Evolutionary conservation across 257 asterid genomes (phyloP), one percentile per base, ranked within the genome.

Genomic region (Jacaranda copaia): DNA sequence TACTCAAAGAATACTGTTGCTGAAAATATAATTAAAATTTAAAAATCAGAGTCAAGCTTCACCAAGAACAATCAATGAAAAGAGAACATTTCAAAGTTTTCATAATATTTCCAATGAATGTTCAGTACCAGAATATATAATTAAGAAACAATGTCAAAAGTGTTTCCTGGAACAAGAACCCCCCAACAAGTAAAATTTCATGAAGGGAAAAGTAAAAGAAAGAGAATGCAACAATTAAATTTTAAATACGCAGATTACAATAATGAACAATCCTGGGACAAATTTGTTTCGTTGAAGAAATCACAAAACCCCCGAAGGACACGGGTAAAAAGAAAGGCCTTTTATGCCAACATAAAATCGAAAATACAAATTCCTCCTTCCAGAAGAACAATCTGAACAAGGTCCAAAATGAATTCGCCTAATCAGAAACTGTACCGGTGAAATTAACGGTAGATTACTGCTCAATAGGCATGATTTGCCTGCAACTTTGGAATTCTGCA

Each of bases 1-100:
- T 65, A 73, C 86, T 85, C 97, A 97, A 82, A 13, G 90, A 81
- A 84, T 70, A 85, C 70, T 79, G 87, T 80, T 77, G 77, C 97
- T 89, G 98, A 70, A 83, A 78, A 84, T 74, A 59, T 19, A 70
- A 85, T 57, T 59, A 20, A 57, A 68, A 70, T 84, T 57, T 59
- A 20, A 57, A 68, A 52, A 82, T 77, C 72, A 71, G 40, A 20
- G 38, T 71, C 73, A 80, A 61, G 68, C 60, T 8, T 67, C 45
- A 75, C 70, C 71, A 68, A 57, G 25, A 79, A 73, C 52, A 55
- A 49, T 42, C 56, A 75, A 46, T 61, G 65, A n/a, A 9, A 14
- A 40, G 9, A 5, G 25, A 35, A 49, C 9, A 39, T 45, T 57
- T 60, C 48, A 19, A 38, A 51, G n/a, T 48, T 53, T 14, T 61